Base-by-base conservation (phyloP, 257 asterid species). In the Dorcoceras hygrometricum region DNA sequence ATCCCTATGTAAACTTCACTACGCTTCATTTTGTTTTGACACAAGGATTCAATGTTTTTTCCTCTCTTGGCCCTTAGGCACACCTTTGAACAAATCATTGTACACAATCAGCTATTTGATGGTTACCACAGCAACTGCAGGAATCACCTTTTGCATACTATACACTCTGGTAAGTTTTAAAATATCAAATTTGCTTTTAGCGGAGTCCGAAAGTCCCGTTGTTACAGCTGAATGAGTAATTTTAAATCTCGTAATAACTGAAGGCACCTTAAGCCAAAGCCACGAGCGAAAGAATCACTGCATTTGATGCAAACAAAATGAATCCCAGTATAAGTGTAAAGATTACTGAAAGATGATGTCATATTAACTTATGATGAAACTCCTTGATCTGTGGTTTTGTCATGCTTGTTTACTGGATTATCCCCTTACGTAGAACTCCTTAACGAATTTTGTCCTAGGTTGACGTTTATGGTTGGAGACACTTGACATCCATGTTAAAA, bases 101-200 rank as follows among this genome's bases (percentile, higher is more conserved):
- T 89, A 85, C 82, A 85, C 91, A 1, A 68, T 82, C 77, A 91
- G 90, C 72, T 91, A 89, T 75, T 25, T 83, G 84, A 59, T 85
- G 90, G 90, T 87, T 72, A 83, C 96, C 56, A 73, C 93, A n/a
- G 89, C 90, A 28, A 24, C 87, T 65, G 77, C 90, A 68, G 98
- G 98, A 78, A 68, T 91, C 83, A 82, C 95, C 24, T 85, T 88
- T 66, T 91, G 94, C 78, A 14, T 82, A 12, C 73, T 91, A 63
- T 91, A 89, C 76, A 12, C 75, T 48, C 73, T 85, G 83, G 95
- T 85, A 62, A 75, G 87, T 56, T 66, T 26, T 36, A 59, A n/a
- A 8, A 24, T 22, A 4, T 57, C 29, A 63, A 6, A 22, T 19
- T 26, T 32, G 26, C 20, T 61, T 19, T 32, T 8, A 36, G 46